Evolutionary conservation across 495 filamentous ascomycete species (phyloP).

Genomic region (Annulohypoxylon bovei): DNA sequence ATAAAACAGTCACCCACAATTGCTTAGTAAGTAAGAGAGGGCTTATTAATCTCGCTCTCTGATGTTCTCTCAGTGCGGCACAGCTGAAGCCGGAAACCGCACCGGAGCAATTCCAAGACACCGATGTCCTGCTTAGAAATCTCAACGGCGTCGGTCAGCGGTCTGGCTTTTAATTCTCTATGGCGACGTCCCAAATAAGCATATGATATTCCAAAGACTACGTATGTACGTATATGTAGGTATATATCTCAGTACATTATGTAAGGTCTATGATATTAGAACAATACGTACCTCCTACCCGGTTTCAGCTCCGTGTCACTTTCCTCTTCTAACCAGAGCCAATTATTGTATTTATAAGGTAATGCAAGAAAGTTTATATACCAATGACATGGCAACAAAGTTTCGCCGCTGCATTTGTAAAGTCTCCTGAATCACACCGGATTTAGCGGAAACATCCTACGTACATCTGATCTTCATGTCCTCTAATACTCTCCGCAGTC

Average conservation of each 20-base stretch:
- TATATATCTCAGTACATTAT: neutral
- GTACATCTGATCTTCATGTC: constrained; percentile 19
- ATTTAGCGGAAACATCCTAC: neutral
- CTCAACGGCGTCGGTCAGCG: neutral
- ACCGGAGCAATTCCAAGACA: constrained; percentile 17
- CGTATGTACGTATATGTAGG: neutral
- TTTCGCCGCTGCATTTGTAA: constrained; percentile 6
- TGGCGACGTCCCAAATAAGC: neutral
- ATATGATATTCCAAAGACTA: constrained; percentile 2
- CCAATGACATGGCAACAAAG: neutral
- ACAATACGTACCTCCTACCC: too few relatives aligned
- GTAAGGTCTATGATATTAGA: too few relatives aligned
- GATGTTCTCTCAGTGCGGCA: neutral
- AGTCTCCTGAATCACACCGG: neutral
- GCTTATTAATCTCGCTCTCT: neutral
- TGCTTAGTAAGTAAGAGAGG: too few relatives aligned
- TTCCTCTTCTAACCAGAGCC: neutral
- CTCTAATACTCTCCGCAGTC: constrained; percentile 13
- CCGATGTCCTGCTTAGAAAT: constrained; percentile 36
- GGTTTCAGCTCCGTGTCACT: neutral
- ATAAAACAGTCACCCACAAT: neutral
- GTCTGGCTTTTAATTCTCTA: neutral
- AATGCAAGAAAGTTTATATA: neutral
- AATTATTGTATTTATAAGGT: neutral
- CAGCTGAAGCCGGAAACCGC: too few relatives aligned